phyloP scores from a whole-genome alignment of 1,284 basidiomycete genomes.

The Cryptococcus maquisensis region DNA sequence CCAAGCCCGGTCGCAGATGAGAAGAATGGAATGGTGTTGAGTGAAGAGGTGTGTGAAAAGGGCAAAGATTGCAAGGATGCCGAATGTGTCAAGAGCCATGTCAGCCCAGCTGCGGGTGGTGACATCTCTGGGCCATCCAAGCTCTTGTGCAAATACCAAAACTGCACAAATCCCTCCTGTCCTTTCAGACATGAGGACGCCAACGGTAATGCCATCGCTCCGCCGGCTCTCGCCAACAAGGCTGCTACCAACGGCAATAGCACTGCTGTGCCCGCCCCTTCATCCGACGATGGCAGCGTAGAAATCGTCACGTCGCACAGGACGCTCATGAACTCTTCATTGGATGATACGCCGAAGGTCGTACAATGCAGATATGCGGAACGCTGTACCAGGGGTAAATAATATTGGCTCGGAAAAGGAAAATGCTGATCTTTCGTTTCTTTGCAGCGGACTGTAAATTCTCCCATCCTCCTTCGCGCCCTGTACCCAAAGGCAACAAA shows the following conservation, averaged over 20 bases:
- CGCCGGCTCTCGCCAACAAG: slow-evolving; percentile 40
- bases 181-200: slow-evolving; percentile 48
- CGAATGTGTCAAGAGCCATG: slow-evolving; percentile 82
- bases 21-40: slow-evolving; percentile 82
- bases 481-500: slow-evolving; percentile 12
- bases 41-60: slow-evolving; percentile 74
- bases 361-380: slow-evolving; percentile 39
- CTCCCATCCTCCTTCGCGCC: slow-evolving; percentile 31
- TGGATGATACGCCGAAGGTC: slow-evolving; percentile 28
- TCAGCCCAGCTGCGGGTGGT: slow-evolving; percentile 70
- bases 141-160: slow-evolving; percentile 47
- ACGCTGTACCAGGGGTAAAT: slow-evolving; percentile 38
- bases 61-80: slow-evolving; percentile 82
- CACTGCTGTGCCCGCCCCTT: not conserved
- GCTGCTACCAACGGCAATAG: slow-evolving; percentile 12
- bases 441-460: slow-evolving; percentile 38
- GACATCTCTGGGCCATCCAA: slow-evolving; percentile 40
- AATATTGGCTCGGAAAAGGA: not conserved
- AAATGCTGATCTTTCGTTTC: not conserved
- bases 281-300: slow-evolving; percentile 18
- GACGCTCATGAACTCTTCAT: slow-evolving; percentile 32
- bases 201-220: slow-evolving; percentile 45
- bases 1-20: slow-evolving; percentile 89
- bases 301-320: slow-evolving; percentile 31
- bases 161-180: slow-evolving; percentile 49